phyloP scores from a whole-genome alignment of 345 rosid species.

The Hibiscus mutabilis region DNA sequence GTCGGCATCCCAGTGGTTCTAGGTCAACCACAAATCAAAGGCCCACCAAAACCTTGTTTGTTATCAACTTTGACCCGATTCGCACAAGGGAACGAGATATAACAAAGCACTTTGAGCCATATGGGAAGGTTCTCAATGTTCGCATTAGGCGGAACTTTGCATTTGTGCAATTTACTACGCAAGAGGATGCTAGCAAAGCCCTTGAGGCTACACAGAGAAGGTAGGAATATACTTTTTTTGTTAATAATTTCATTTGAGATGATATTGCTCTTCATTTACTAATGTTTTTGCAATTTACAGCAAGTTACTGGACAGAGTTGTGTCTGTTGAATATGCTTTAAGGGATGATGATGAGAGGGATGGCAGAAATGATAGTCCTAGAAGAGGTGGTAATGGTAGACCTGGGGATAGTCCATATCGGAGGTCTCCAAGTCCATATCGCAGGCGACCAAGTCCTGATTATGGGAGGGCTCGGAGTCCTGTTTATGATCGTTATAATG shows the following conservation, averaged over 20 bases:
- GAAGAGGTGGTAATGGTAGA: conserved; percentile 43
- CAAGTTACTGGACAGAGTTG: conserved; percentile 69
- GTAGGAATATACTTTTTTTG: conserved; percentile 12
- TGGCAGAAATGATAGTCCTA: conserved; percentile 54
- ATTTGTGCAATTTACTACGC: conserved; percentile 72
- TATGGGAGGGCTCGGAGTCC: conserved; percentile 75
- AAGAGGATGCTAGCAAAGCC: conserved; percentile 84
- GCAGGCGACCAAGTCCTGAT: conserved; percentile 70
- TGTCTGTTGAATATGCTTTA: conserved; percentile 73
- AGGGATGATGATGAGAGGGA: conserved; percentile 37
- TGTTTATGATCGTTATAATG: conserved; percentile 58
- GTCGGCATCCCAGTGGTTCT: conserved; percentile 57
- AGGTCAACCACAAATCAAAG: conserved; percentile 46
- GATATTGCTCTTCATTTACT: background rate
- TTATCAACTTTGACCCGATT: conserved; percentile 73
- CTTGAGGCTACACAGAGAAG: conserved; percentile 72
- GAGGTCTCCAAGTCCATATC: conserved; percentile 71
- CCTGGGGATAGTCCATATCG: conserved; percentile 36
- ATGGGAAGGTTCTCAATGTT: conserved; percentile 66
- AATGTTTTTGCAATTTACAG: conserved; percentile 30
- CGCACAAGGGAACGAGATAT: conserved; percentile 70
- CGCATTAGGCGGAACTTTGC: conserved; percentile 80
- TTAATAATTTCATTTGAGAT: background rate
- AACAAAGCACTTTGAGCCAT: conserved; percentile 69
- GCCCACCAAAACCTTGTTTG: conserved; percentile 86